A percentile compares a stretch with the other conserved stretches of the same genome.
Conservation (phyloP, 768 basidiomycete species). For the Mycena polygramma region DNA sequence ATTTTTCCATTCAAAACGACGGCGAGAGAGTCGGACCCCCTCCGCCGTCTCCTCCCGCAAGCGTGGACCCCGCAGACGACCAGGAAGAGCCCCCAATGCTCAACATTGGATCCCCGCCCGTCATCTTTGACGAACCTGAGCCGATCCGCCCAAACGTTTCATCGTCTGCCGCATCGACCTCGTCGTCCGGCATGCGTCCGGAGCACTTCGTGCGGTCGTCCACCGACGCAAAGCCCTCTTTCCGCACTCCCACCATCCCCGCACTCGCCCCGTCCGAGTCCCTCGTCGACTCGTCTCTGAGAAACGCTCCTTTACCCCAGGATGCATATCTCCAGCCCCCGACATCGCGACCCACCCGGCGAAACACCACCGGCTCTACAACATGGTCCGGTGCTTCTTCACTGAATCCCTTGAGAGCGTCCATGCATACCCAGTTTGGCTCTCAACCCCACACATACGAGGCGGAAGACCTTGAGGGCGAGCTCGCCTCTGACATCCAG, state of each 20-base stretch:
- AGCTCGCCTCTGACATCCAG: constrained; percentile 85
- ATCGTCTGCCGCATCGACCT: constrained; percentile 43
- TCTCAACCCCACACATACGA: constrained; percentile 50
- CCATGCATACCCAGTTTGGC: constrained; percentile 50
- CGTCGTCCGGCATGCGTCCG: constrained; percentile 43
- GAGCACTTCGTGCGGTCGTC: constrained; percentile 60
- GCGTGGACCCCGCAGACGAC: constrained; percentile 46
- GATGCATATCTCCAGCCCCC: constrained; percentile 70
- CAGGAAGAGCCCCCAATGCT: constrained; percentile 37
- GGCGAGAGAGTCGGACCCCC: constrained; percentile 44
- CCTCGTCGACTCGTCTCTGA: constrained; percentile 37
- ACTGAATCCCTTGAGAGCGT: constrained; percentile 40
- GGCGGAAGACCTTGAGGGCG: constrained; percentile 58
- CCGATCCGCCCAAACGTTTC: constrained; percentile 39
- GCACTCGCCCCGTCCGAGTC: constrained; percentile 29
- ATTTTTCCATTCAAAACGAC: constrained; percentile 49
- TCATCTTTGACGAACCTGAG: constrained; percentile 52
- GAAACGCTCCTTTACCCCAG: constrained; percentile 44
- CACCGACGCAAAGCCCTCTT: constrained; percentile 61
- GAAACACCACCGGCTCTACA: constrained; percentile 80
- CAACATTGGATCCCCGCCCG: constrained; percentile 41
- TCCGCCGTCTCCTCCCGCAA: constrained; percentile 51
- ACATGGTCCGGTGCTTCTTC: constrained; percentile 37
- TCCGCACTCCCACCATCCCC: constrained; percentile 43
- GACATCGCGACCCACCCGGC: constrained; percentile 60